A percentile compares a stretch with the other conserved stretches of the same genome.
These are phyloP conservation scores for Aphanomyces invadans DNA, from an alignment of 352 stramenopile genomes.

Conservation along the genomic window DNA sequence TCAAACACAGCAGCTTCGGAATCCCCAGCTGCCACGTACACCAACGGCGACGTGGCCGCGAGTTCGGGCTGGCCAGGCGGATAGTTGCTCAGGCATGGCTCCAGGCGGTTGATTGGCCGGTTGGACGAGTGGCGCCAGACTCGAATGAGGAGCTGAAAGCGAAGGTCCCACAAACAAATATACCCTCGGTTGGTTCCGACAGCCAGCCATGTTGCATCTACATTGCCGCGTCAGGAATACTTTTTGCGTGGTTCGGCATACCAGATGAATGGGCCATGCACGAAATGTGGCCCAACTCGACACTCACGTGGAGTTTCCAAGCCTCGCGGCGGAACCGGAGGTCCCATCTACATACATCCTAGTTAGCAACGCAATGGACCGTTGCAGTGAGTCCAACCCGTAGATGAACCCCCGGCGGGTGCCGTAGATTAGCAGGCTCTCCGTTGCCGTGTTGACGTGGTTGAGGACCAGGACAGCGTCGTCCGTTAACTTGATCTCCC, in stretches of 20 bases:
- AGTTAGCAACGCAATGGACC: not conserved
- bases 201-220: slow-evolving; percentile 92
- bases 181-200: slow-evolving; percentile 92
- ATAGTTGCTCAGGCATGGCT: slow-evolving; percentile 50
- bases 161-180: slow-evolving; percentile 94
- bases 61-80: slow-evolving; percentile 62
- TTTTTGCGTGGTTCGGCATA: not conserved
- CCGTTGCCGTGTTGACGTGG: slow-evolving; percentile 93
- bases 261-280: slow-evolving; percentile 87
- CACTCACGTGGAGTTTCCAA: slow-evolving; percentile 87
- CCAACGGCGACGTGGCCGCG: slow-evolving; percentile 73
- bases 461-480: slow-evolving; percentile 93
- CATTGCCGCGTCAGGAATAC: not conserved
- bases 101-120: slow-evolving; percentile 82
- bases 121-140: slow-evolving; percentile 94
- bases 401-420: slow-evolving; percentile 87
- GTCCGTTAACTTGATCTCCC: slow-evolving; percentile 68
- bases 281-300: slow-evolving; percentile 94
- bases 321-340: slow-evolving; percentile 85
- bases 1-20: slow-evolving; percentile 88
- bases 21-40: slow-evolving; percentile 91
- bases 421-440: slow-evolving; percentile 91
- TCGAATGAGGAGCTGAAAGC: slow-evolving; percentile 92
- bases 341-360: slow-evolving; percentile 64
- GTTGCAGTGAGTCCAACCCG: slow-evolving; percentile 25